Conservation (phyloP, 768 basidiomycete genomes). For the Hygrophorus russula region DNA sequence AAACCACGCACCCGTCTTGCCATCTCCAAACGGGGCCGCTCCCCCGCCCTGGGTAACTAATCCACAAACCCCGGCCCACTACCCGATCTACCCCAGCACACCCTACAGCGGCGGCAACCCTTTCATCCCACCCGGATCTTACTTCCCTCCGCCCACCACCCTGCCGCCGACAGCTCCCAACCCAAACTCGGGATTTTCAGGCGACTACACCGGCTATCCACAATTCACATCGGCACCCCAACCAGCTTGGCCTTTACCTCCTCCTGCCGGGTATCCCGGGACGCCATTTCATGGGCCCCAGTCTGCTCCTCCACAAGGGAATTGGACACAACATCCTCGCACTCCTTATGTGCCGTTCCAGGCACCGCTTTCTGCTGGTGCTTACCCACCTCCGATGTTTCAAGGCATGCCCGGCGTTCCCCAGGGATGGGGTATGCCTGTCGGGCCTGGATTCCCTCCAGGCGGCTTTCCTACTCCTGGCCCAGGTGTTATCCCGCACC, state of each 20-base stretch:
- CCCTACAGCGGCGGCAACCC: slow-evolving; percentile 20
- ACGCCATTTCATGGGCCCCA: not conserved
- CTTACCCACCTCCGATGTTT: slow-evolving; percentile 3
- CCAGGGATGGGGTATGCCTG: too few relatives aligned
- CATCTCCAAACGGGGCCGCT: slow-evolving; percentile 16
- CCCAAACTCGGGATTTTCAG: slow-evolving; percentile 12
- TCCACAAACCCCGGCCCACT: slow-evolving; percentile 21
- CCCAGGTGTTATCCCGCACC: slow-evolving; percentile 1
- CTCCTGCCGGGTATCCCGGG: not conserved
- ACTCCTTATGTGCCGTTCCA: too few relatives aligned
- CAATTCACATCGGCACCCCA: slow-evolving; percentile 8
- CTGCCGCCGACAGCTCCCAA: slow-evolving; percentile 3
- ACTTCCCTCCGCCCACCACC: slow-evolving; percentile 7
- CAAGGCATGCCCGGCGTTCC: not conserved
- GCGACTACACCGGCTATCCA: slow-evolving; percentile 23
- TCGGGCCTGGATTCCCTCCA: too few relatives aligned
- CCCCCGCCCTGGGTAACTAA: slow-evolving; percentile 24
- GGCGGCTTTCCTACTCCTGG: too few relatives aligned
- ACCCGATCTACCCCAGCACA: slow-evolving; percentile 26
- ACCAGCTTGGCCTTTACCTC: slow-evolving; percentile 4
- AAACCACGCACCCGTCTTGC: slow-evolving; percentile 20
- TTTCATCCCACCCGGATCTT: slow-evolving; percentile 6
- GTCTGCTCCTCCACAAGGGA: slow-evolving; percentile 3
- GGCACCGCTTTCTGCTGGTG: not conserved
- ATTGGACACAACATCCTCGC: too few relatives aligned